phyloP scores from a whole-genome alignment of 495 filamentous ascomycete species.

The Lophiostoma macrostomum region DNA sequence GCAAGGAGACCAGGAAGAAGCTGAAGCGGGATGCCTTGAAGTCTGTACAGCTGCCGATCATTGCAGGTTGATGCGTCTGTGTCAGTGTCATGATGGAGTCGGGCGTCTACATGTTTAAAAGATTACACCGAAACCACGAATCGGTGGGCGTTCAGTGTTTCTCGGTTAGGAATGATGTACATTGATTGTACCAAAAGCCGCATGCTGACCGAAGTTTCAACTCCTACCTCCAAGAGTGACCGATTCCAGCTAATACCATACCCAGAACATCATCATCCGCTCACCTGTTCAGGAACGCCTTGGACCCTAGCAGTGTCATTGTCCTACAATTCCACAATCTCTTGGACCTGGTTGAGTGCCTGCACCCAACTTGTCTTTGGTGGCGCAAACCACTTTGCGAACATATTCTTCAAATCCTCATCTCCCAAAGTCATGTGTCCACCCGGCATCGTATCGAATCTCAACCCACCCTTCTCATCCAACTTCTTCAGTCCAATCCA shows the following conservation, averaged over 20 bases:
- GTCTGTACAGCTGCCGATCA: conserved; percentile 28
- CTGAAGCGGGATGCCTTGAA: conserved; percentile 46
- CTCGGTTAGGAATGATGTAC: too few relatives aligned
- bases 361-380: conserved; percentile 5
- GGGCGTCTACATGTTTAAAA: too few relatives aligned
- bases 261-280: too few relatives aligned
- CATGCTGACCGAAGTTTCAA: too few relatives aligned
- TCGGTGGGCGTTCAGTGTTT: conserved; percentile 6
- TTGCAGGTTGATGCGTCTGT: conserved; percentile 28
- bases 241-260: too few relatives aligned
- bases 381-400: conserved; percentile 70
- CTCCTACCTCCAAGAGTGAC: too few relatives aligned
- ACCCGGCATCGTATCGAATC: conserved; percentile 68
- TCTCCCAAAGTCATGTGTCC: conserved; percentile 82
- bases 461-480: conserved; percentile 74
- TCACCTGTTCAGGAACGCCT: too few relatives aligned
- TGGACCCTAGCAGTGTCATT: background rate
- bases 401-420: conserved; percentile 60
- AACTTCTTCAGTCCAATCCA: conserved; percentile 85
- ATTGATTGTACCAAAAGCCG: too few relatives aligned
- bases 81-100: too few relatives aligned
- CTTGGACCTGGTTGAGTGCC: background rate
- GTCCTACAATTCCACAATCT: conserved; percentile 24
- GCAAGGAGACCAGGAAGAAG: conserved; percentile 51
- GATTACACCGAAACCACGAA: too few relatives aligned